These are phyloP conservation scores for Aaosphaeria pasadenensis DNA, from an alignment of 2,329 filamentous ascomycete species.

Conservation along the genomic window DNA sequence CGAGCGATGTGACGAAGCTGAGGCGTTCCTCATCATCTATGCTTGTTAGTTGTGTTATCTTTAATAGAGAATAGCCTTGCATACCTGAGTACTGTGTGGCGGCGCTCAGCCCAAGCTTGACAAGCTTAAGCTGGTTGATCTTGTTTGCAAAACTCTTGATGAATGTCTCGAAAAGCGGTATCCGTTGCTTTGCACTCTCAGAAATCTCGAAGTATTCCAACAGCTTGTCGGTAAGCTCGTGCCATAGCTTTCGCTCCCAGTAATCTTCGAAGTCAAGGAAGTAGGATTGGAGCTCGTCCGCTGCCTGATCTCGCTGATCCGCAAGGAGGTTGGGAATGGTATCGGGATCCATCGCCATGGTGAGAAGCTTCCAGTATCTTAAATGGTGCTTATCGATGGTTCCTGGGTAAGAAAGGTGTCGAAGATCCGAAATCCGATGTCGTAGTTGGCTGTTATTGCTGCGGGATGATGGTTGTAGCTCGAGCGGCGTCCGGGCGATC, in stretches of 20 bases:
- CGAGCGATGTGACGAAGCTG: slow-evolving; percentile 77
- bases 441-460: slow-evolving; percentile 5
- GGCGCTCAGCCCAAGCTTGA: slow-evolving; percentile 83
- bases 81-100: slow-evolving; percentile 78
- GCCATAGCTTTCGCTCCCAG: slow-evolving; percentile 99
- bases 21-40: slow-evolving; percentile 84
- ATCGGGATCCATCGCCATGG: slow-evolving; percentile 72
- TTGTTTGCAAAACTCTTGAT: slow-evolving; percentile 95
- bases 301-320: slow-evolving; percentile 83
- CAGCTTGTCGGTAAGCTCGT: slow-evolving; percentile 90
- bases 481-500: slow-evolving; percentile 6
- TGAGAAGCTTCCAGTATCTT: slow-evolving; percentile 2
- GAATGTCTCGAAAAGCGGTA: slow-evolving; percentile 91
- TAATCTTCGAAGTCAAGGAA: slow-evolving; percentile 92
- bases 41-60: slow-evolving; percentile 17
- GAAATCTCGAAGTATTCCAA: slow-evolving; percentile 83
- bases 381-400: background rate
- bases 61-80: background rate
- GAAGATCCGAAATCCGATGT: no score
- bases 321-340: slow-evolving; percentile 88
- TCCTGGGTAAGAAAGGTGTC: no score
- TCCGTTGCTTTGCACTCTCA: slow-evolving; percentile 76
- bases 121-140: slow-evolving; percentile 98
- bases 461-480: slow-evolving; percentile 14
- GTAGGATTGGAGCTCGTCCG: slow-evolving; percentile 81